Evolutionary conservation across 2,329 filamentous ascomycete genomes (phyloP), one percentile per base, ranked within the genome.

Genomic region (Talaromyces sp.): DNA sequence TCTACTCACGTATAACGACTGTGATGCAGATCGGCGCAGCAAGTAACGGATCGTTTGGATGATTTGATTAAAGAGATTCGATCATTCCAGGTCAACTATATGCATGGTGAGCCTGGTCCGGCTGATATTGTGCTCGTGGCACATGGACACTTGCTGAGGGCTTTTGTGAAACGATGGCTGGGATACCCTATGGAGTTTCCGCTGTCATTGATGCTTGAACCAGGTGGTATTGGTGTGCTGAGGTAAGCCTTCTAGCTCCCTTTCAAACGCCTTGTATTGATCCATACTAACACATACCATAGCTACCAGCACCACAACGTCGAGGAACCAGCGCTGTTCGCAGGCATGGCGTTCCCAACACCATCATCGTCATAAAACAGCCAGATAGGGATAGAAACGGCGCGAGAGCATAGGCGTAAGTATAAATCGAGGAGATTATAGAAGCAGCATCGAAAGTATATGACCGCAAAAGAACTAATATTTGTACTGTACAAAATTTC

Each of bases 101-200:
- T 82, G 74, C 71, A 77, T 52, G 78, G 77, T 1, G 77, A 76
- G 61, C 54, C 64, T 48, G 74, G 74, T 8, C 69, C 77, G 14
- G 70, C 71, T 22, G 78, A 82, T 70, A 70, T 82, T 9, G 66
- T 75, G 3, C 71, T 75, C 60, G 74, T 81, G 33, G 75, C 80
- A 1, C 80, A 82, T 66, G 81, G 81, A 9, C 79, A 78, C 67
- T 75, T 82, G 19, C 75, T 83, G 5, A 78, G 81, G 33, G 78
- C 76, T 3, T 82, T 83, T 65, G 76, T 77, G 2, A 82, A 81
- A 70, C 71, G 82, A 9, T 83, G 81, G 82, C 66, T 83, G 54
- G 73, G 73, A 3, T 78, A 77, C 66, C 70, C 77, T 1, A 67
- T 83, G 67, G 77, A 77, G n/a, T 76, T 77, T 45, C 71, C 73